Conservation (phyloP, 495 filamentous ascomycete species). For the Hypomontagnella submonticulosa region DNA sequence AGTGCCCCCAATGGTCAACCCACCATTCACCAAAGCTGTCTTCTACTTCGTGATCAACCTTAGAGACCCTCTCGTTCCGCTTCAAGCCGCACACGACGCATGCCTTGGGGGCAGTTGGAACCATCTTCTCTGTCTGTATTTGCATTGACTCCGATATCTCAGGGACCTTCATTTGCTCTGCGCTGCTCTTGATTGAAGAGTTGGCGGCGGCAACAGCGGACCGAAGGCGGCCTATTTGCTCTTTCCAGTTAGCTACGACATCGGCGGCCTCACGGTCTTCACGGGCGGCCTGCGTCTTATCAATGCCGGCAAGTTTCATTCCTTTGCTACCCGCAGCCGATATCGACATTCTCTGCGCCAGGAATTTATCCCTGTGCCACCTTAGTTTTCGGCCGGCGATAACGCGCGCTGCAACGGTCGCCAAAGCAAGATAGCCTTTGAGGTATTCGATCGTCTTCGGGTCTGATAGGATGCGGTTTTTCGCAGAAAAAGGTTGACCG, state of each 20-base stretch:
- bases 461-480: slow-evolving; percentile 68
- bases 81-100: slow-evolving; percentile 91
- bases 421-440: slow-evolving; percentile 63
- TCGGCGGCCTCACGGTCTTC: slow-evolving; percentile 91
- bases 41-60: slow-evolving; percentile 79
- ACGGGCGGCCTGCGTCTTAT: slow-evolving; percentile 79
- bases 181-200: slow-evolving; percentile 44
- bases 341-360: slow-evolving; percentile 91
- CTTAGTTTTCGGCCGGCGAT: slow-evolving; percentile 86
- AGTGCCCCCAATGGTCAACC: slow-evolving; percentile 89
- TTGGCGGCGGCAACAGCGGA: slow-evolving; percentile 67
- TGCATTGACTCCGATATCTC: slow-evolving; percentile 72
- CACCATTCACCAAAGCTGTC: slow-evolving; percentile 98
- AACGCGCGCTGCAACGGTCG: slow-evolving; percentile 77
- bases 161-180: slow-evolving; percentile 64
- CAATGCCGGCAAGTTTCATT: slow-evolving; percentile 89
- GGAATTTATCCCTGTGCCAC: slow-evolving; percentile 87
- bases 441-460: slow-evolving; percentile 65
- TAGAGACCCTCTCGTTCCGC: slow-evolving; percentile 81
- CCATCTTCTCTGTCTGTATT: slow-evolving; percentile 71
- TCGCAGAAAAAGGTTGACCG: slow-evolving; percentile 60
- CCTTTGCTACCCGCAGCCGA: slow-evolving; percentile 76
- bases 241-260: slow-evolving; percentile 76
- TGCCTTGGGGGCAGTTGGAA: slow-evolving; percentile 74
- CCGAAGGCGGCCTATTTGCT: slow-evolving; percentile 70